These are phyloP conservation scores for Hymenoscyphus occultus DNA, from an alignment of 2,329 filamentous ascomycete genomes.

Conservation along the genomic window DNA sequence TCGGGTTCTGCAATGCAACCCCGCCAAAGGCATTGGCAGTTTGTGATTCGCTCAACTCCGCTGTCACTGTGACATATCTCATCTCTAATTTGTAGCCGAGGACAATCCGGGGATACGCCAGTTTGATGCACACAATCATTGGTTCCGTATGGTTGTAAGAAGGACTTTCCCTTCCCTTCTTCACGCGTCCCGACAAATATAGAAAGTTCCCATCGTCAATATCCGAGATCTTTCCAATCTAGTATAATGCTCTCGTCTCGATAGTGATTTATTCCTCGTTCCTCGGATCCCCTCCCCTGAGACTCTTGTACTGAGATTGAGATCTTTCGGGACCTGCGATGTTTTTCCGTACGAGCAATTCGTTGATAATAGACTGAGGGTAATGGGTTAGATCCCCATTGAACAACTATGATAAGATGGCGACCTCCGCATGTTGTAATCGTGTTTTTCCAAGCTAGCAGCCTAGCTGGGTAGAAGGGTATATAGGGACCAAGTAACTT, in stretches of 20 bases:
- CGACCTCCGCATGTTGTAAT: not conserved
- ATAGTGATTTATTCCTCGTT: too few species aligned
- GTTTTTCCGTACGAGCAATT: not conserved
- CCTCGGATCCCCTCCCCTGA: not conserved
- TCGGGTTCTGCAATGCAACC: not conserved
- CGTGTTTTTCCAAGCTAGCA: not conserved
- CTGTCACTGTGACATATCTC: not conserved
- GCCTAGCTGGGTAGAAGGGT: not conserved
- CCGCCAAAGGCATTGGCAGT: not conserved
- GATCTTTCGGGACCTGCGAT: not conserved
- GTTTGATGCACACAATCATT: too few species aligned
- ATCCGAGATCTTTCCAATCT: too few species aligned
- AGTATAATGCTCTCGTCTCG: too few species aligned
- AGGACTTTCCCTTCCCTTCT: too few species aligned
- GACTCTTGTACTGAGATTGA: not conserved
- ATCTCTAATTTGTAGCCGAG: not conserved
- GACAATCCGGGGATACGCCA: conserved; percentile 1
- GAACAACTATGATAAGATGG: not conserved
- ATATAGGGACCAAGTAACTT: not conserved
- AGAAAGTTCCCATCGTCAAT: too few species aligned
- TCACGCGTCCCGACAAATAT: too few species aligned
- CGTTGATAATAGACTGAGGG: not conserved
- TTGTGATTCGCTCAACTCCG: not conserved
- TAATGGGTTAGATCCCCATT: not conserved
- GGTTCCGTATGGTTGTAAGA: too few species aligned